Base-by-base conservation (phyloP, 306 rosid species). In the Quercus ilex region DNA sequence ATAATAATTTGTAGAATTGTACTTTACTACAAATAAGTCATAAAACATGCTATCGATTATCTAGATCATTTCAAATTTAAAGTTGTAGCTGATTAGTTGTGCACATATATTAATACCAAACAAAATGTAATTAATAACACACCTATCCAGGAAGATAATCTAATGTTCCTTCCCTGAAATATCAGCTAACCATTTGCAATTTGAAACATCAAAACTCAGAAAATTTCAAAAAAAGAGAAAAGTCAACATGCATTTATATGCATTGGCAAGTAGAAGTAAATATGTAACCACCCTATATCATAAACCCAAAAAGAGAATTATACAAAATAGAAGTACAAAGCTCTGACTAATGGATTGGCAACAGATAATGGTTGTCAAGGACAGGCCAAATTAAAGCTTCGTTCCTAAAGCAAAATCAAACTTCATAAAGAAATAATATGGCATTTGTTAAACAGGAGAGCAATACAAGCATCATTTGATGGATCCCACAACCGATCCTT, bases 151-250 rank as follows among this genome's bases (percentile, higher is more conserved):
- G 31, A 28, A 28, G 31, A 28, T 28, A 28, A 28, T 28, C 31
- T 28, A 28, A 3, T 28, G 31, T 28, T 93, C 98, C 90, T 96
- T 96, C 46, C 92, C 98, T 95, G 91, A 69, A 86, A 80, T 77
- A 85, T 79, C 72, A 80, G 46, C 25, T n/a, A 68, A 73, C 75
- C 35, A 65, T 55, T 41, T 30, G 30, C 53, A 35, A 59, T 77
- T 74, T 79, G 59, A 55, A 68, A 52, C 15, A 83, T 55, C 33
- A 67, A 19, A 56, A 62, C 64, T 62, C 28, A 35, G 26, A 71
- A 41, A 41, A 7, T 41, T 41, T 41, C 49, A 41, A 41, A 41
- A 41, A 68, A 46, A 5, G 5, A n/a, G 8, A 43, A n/a, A n/a
- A n/a, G 58, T 23, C 21, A 49, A 63, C 15, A 38, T 9, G 25